Evolutionary conservation across 1,284 basidiomycete genomes (phyloP).

Genomic region (Apiotrichum gracile): DNA sequence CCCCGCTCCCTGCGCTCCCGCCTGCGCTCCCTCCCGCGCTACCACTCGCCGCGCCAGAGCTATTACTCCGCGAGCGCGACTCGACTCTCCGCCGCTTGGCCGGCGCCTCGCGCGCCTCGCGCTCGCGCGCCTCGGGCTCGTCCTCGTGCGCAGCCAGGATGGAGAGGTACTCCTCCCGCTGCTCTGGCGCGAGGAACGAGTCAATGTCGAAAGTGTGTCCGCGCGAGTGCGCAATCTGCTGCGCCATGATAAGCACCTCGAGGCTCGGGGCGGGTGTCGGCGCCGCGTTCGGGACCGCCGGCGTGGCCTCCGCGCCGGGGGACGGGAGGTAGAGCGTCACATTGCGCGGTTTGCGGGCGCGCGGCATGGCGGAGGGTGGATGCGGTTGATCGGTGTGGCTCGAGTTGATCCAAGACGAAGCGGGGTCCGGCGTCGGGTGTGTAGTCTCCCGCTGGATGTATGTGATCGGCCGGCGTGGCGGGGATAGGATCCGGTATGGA

Average conservation of each 20-base stretch:
- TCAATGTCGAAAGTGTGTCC: conserved; percentile 36
- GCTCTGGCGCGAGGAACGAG: conserved; percentile 23
- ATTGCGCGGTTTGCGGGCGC: conserved; percentile 16
- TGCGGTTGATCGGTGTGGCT: not conserved
- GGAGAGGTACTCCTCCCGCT: conserved; percentile 24
- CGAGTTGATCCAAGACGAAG: not conserved
- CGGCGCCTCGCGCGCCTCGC: not conserved
- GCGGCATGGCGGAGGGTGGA: conserved; percentile 20
- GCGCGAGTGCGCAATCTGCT: conserved; percentile 24
- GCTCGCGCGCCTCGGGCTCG: not conserved
- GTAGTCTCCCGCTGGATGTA: too few species aligned
- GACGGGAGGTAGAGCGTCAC: conserved; percentile 31
- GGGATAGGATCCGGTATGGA: too few species aligned
- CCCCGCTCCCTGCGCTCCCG: too few species aligned
- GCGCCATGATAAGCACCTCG: conserved; percentile 31
- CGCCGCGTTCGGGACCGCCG: not conserved
- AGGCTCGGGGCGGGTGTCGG: conserved; percentile 11
- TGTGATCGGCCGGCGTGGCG: too few species aligned
- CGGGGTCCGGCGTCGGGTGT: not conserved
- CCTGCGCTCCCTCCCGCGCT: too few species aligned
- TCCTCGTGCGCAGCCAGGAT: conserved; percentile 2
- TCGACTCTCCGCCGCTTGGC: not conserved
- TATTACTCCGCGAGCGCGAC: too few species aligned
- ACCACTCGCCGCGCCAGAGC: too few species aligned
- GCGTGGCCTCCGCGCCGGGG: not conserved